Conservation (phyloP, 2,329 filamentous ascomycete genomes). For the Sarocladiaceae sp. region DNA sequence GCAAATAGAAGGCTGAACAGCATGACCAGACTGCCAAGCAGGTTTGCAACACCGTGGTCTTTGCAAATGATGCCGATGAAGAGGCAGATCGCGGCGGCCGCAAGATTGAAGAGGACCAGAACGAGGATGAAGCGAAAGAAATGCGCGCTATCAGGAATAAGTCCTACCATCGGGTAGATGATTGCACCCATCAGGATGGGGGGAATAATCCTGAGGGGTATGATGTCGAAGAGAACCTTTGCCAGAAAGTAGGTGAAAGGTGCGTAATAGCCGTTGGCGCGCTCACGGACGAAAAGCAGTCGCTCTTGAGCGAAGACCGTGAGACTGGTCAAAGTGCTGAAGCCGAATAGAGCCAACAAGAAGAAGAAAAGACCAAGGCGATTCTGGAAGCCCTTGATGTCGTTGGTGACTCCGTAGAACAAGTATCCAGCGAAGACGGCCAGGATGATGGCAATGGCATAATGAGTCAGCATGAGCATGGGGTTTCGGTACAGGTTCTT, state of each 20-base stretch:
- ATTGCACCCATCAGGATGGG: conserved; percentile 94
- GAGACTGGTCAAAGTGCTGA: conserved; percentile 90
- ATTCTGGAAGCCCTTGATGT: conserved; percentile 97
- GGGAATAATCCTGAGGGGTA: conserved; percentile 89
- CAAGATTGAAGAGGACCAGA: conserved; percentile 91
- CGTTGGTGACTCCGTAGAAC: conserved; percentile 93
- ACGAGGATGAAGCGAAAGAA: conserved; percentile 92
- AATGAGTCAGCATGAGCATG: conserved; percentile 97
- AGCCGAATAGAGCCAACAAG: conserved; percentile 89
- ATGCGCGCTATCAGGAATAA: conserved; percentile 75
- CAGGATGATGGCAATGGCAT: conserved; percentile 91
- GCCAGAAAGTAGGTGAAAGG: conserved; percentile 91
- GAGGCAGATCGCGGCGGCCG: conserved; percentile 86
- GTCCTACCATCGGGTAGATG: conserved; percentile 95
- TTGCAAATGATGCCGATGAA: conserved; percentile 96
- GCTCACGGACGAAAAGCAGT: conserved; percentile 84
- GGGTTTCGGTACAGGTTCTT: conserved; percentile 96
- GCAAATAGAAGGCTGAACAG: conserved; percentile 94
- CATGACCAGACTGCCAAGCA: conserved; percentile 95
- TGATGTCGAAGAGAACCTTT: conserved; percentile 97
- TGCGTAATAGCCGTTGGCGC: conserved; percentile 94
- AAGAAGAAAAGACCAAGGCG: conserved; percentile 97
- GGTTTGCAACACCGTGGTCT: conserved; percentile 84
- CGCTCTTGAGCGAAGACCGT: conserved; percentile 91
- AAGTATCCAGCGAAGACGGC: conserved; percentile 92